Evolutionary conservation across 2,329 filamentous ascomycete genomes (phyloP).

Genomic region (Hypoxylon sp.): DNA sequence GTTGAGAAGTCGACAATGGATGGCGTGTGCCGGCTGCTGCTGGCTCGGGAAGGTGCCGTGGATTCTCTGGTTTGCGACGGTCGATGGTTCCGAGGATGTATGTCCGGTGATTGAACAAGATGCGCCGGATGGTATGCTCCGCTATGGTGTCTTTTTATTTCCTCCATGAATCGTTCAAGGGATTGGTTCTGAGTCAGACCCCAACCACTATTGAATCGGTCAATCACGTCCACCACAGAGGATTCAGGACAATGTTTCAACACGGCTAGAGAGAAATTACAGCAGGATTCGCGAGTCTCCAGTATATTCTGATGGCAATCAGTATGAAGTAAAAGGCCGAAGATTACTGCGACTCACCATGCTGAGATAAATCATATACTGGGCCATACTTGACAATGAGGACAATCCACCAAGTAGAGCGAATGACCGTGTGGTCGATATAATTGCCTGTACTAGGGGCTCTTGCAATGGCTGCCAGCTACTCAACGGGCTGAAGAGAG

Average conservation of each 20-base stretch:
- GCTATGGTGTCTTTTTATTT: conserved; percentile 12
- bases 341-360: conserved; percentile 16
- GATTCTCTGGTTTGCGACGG: conserved; percentile 1
- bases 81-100: not conserved
- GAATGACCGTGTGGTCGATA: conserved; percentile 28
- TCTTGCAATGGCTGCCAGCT: conserved; percentile 1
- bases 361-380: conserved; percentile 37
- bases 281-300: conserved; percentile 15
- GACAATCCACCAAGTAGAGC: conserved; percentile 18
- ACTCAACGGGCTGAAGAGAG: conserved; percentile 25
- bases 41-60: conserved; percentile 8
- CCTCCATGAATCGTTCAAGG: conserved; percentile 11
- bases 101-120: conserved; percentile 18
- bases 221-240: not conserved
- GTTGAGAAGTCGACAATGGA: conserved; percentile 18
- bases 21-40: conserved; percentile 18
- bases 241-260: conserved; percentile 15
- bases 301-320: conserved; percentile 26
- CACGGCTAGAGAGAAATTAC: conserved; percentile 23
- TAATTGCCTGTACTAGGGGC: conserved; percentile 31
- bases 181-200: not conserved
- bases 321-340: not conserved
- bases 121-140: conserved; percentile 25
- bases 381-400: conserved; percentile 14
- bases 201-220: not conserved